Base-by-base conservation (phyloP, 2,329 filamentous ascomycete genomes). In the Alternaria gansuensis region DNA sequence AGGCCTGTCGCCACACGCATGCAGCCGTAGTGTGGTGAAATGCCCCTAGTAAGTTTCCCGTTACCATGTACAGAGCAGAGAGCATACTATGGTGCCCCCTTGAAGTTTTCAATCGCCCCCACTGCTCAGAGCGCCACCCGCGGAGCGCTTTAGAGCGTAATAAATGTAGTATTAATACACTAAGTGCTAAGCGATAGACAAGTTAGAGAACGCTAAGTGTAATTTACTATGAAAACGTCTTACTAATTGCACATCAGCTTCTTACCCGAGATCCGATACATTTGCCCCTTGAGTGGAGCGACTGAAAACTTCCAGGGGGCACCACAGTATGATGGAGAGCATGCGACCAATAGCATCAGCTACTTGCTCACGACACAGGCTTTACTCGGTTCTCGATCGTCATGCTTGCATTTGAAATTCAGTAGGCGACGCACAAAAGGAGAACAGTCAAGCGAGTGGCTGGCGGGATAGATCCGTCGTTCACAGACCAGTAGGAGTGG, bases 1-100 rank as follows among this genome's bases (percentile, higher is more conserved):
- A 57, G 54, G 55, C 49, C 41, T 40, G 37, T n/a, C 46, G 48
- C 54, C 33, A 40, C 45, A 34, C 52, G 34, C 31, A 21, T 10
- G 37, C 28, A 44, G 48, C 48, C 39, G 48, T 44, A 40, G 36
- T 44, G 48, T 45, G 41, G 48, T 37, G 29, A 23, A 53, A 51
- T 41, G 40, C 43, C 54, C 29, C 36, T 28, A 13, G 13, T 34
- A 31, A 34, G 37, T 14, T 14, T 34, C 21, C 33, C 44, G 29
- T 13, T 48, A n/a, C 8, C 4, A 48, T 11, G 31, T 28, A 5
- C 13, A 6, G 21, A n/a, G 13, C 21, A 23, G 17, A 17, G 17
- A 17, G 17, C 17, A 17, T 17, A 17, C 17, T 17, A 17, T 17
- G 17, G 17, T 17, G 17, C 17, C 17, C 17, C 17, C 17, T 17